Evolutionary conservation across 768 basidiomycete species (phyloP), one percentile per base, ranked within the genome.

Genomic region (Mycena sanguinolenta): DNA sequence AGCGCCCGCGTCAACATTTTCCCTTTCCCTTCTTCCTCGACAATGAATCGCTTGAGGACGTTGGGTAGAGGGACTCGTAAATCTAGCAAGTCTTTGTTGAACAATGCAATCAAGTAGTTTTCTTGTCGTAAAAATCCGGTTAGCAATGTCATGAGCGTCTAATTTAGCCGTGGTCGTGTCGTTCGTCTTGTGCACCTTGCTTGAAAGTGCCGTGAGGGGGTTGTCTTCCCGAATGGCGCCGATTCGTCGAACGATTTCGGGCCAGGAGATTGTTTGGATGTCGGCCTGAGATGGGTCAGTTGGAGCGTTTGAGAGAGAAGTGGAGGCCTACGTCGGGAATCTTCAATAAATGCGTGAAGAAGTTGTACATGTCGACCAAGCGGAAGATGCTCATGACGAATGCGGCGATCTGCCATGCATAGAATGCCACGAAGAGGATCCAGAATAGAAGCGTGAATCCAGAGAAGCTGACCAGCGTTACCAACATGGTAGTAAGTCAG

Each of bases 201-300:
- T 93, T 0, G 94, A 94, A 6, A 96, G 84, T 3, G 95, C 95
- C 0, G 97, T 97, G 28, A 96, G 85, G 2, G 97, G 96, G 78
- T 99, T 99, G 62, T 95, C 91, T 77, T 98, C 93, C 25, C 97
- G 90, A 61, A 99, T 97, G 7, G 91, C 85, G 16, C 91, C 91
- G 66, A 99, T 96, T 38, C 96, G 89, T 21, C 93, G 88, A 60
- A 99, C 98, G 46, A 99, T 88, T 77, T 96, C 95, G 0, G 94
- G 91, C 98, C 98, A 99, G 0, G 97, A 92, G 46, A 99, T 96
- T 0, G 98, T 99, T 82, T 96, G 95, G 53, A 99, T 97, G 80
- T 99, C 98, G 58, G 91, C 93, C 97, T 99, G 78, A 2, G 60
- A 70, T 16, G 42, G 36, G 60, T 57, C 73, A 73, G 64, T 28